A percentile compares a stretch with the other conserved stretches of the same genome.
Conservation (phyloP, 75 land plant species). For the Cryptomeria japonica region DNA sequence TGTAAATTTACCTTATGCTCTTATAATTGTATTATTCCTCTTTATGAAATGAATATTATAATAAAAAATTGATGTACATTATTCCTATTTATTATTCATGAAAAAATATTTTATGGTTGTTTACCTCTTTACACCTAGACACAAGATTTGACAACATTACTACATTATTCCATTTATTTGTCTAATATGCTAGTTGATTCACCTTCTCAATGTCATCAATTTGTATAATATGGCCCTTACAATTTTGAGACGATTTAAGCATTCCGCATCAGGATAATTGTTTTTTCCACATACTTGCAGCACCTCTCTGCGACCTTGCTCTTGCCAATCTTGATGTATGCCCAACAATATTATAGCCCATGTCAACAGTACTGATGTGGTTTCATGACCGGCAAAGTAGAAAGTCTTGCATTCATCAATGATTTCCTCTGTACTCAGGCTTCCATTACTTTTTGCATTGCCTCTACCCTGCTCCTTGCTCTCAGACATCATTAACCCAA, state of each 20-base stretch:
- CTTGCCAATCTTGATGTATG: constrained; percentile 63
- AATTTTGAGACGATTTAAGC: constrained; percentile 39
- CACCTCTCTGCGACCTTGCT: constrained; percentile 56
- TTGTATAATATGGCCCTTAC: constrained; percentile 50
- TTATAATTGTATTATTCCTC: too few relatives aligned
- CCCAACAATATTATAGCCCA: constrained; percentile 62
- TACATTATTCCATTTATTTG: too few relatives aligned
- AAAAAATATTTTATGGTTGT: too few relatives aligned
- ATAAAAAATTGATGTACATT: too few relatives aligned
- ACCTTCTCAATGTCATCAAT: too few relatives aligned
- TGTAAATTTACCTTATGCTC: too few relatives aligned
- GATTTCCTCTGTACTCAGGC: constrained; percentile 10
- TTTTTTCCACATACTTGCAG: constrained; percentile 22
- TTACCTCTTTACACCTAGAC: too few relatives aligned
- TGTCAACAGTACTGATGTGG: constrained; percentile 18
- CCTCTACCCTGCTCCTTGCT: constrained; percentile 18
- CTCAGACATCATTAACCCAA: constrained; percentile 25
- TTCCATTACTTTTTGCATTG: neutral
- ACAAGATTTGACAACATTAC: too few relatives aligned
- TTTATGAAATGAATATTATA: too few relatives aligned
- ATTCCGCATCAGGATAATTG: constrained; percentile 23
- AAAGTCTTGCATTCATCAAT: constrained; percentile 27
- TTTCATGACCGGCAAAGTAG: constrained; percentile 40
- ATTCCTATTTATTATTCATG: too few relatives aligned
- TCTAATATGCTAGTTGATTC: too few relatives aligned